A percentile compares a stretch with the other conserved stretches of the same genome.
These are phyloP conservation scores for Euphorbia tirucalli DNA, from an alignment of 345 rosid genomes.

Conservation along the genomic window DNA sequence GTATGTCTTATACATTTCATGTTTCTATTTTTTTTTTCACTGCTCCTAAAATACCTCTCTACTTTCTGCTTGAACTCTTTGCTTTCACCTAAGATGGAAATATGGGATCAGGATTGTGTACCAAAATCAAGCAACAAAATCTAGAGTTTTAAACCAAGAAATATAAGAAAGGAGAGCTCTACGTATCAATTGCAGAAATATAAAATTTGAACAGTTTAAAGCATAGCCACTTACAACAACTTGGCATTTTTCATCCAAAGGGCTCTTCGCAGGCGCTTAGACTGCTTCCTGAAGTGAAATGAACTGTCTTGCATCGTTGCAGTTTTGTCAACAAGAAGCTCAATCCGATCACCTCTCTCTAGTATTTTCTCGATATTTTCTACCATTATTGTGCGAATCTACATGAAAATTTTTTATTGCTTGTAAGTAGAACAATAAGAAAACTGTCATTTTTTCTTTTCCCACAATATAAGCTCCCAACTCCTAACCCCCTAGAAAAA, in stretches of 20 bases:
- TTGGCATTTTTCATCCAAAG: slow-evolving; percentile 98
- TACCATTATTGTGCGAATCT: slow-evolving; percentile 94
- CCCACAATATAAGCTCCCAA: background rate
- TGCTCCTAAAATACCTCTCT: background rate
- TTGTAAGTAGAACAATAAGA: slow-evolving; percentile 3
- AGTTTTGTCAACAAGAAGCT: slow-evolving; percentile 93
- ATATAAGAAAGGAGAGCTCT: background rate
- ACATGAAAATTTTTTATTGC: slow-evolving; percentile 6
- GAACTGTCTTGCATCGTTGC: slow-evolving; percentile 92
- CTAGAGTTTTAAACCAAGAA: background rate
- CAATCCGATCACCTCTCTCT: slow-evolving; percentile 95
- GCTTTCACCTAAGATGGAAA: background rate
- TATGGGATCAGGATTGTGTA: background rate
- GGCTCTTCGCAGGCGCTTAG: slow-evolving; percentile 84
- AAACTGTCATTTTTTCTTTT: background rate
- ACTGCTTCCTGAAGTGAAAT: slow-evolving; percentile 94
- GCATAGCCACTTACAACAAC: slow-evolving; percentile 60
- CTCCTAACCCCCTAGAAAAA: background rate
- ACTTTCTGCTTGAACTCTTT: background rate
- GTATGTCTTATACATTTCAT: background rate
- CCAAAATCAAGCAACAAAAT: background rate
- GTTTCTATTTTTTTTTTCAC: background rate
- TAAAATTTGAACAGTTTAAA: background rate
- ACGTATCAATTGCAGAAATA: background rate
- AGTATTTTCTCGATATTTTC: slow-evolving; percentile 95